Percentiles rank a stretch among this genome's conserved stretches.
phyloP scores from a whole-genome alignment of 2,329 filamentous ascomycete species.

The Diaporthe velutina region DNA sequence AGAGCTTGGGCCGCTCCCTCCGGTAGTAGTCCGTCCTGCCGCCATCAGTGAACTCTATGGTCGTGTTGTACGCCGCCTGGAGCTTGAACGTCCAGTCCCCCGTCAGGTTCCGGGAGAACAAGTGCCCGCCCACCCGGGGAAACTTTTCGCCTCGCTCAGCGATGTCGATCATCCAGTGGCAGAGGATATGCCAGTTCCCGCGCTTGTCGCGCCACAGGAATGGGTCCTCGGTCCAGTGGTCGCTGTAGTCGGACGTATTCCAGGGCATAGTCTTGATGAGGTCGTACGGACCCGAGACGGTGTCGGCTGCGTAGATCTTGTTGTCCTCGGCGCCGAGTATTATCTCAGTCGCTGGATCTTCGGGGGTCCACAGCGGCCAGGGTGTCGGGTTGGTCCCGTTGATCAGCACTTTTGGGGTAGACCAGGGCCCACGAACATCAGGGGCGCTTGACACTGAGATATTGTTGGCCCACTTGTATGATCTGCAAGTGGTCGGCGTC shows the following conservation, averaged over 20 bases:
- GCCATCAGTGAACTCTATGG: constrained; percentile 55
- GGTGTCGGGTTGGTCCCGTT: constrained; percentile 37
- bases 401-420: constrained; percentile 39
- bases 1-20: constrained; percentile 62
- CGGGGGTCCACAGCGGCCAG: not conserved
- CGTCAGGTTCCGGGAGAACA: constrained; percentile 9
- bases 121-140: constrained; percentile 15
- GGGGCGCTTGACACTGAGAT: constrained; percentile 41
- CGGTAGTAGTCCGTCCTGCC: constrained; percentile 54
- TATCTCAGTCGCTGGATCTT: not conserved
- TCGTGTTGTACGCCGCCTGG: constrained; percentile 25
- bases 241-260: constrained; percentile 45
- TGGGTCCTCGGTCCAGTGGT: constrained; percentile 46
- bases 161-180: constrained; percentile 35
- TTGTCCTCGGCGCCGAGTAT: constrained; percentile 26
- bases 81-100: constrained; percentile 27
- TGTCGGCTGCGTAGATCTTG: constrained; percentile 9
- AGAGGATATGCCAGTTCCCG: constrained; percentile 48
- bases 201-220: constrained; percentile 48
- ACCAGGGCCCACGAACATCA: constrained; percentile 43
- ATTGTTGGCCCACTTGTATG: constrained; percentile 46
- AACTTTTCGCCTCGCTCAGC: constrained; percentile 18
- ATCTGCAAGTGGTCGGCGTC: constrained; percentile 39
- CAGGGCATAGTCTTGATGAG: constrained; percentile 43
- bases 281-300: not conserved